These are phyloP conservation scores for Globisporangium echinulatum DNA, from an alignment of 352 stramenopile species.

Conservation along the genomic window DNA sequence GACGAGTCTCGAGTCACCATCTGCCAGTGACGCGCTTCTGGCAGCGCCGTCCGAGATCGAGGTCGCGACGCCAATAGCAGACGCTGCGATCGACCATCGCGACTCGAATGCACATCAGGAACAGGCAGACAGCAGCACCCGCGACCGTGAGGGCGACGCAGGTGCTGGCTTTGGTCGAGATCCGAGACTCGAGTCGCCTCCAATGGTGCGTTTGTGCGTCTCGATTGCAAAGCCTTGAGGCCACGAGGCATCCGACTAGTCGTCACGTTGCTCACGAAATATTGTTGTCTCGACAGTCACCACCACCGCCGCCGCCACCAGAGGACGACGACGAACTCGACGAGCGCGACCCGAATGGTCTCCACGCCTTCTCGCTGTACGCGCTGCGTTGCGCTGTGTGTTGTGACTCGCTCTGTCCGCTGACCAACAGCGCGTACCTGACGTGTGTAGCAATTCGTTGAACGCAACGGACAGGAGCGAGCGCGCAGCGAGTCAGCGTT, in stretches of 20 bases:
- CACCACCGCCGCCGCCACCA: constrained; percentile 39
- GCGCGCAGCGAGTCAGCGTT: neutral
- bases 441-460: too few relatives aligned
- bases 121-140: too few relatives aligned
- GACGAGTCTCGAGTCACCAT: neutral
- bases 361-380: constrained; percentile 25
- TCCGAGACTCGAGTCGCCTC: neutral
- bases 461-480: neutral
- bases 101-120: too few relatives aligned
- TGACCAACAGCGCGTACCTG: neutral
- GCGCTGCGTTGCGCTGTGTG: neutral
- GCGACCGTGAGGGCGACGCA: too few relatives aligned
- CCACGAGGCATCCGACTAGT: too few relatives aligned
- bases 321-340: constrained; percentile 30
- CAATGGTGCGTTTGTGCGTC: neutral
- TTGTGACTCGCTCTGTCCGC: neutral
- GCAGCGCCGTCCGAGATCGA: neutral
- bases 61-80: too few relatives aligned
- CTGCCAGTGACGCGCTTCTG: neutral
- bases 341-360: neutral
- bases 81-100: neutral
- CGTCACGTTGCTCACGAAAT: neutral
- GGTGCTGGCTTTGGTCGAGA: neutral
- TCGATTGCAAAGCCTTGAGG: neutral
- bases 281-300: constrained; percentile 18